Evolutionary conservation across 768 basidiomycete species (phyloP).

Genomic region (Tylopilus felleus): DNA sequence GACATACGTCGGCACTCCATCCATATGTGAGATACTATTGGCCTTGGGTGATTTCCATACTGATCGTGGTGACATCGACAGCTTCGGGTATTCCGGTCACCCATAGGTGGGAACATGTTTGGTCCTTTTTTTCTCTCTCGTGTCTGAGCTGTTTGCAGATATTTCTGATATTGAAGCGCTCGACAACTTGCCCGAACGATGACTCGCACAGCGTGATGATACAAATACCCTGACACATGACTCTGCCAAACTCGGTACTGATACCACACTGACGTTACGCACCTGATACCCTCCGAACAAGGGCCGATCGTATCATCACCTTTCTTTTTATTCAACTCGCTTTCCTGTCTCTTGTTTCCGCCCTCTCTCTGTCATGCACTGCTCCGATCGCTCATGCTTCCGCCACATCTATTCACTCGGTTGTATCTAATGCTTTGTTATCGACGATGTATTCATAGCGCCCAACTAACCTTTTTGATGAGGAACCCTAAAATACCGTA

Average conservation of each 20-base stretch:
- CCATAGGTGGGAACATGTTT: conserved; percentile 25
- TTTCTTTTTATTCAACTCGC: not conserved
- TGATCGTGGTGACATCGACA: conserved; percentile 12
- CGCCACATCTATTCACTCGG: conserved; percentile 5
- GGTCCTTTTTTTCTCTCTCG: not conserved
- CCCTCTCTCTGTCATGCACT: conserved; percentile 6
- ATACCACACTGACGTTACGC: not conserved
- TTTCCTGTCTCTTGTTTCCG: conserved; percentile 2
- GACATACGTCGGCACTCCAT: conserved; percentile 22
- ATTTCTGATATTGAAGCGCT: conserved; percentile 28
- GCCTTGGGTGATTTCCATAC: not conserved
- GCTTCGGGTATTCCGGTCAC: conserved; percentile 31
- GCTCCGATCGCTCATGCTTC: conserved; percentile 10
- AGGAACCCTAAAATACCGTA: not conserved
- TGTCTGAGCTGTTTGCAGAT: conserved; percentile 18
- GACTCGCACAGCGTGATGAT: conserved; percentile 4
- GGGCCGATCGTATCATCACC: not conserved
- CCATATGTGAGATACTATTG: conserved; percentile 27
- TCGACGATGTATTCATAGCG: conserved; percentile 22
- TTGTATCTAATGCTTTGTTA: conserved; percentile 23
- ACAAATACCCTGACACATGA: not conserved
- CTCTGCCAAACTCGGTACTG: not conserved
- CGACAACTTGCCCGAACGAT: conserved; percentile 21
- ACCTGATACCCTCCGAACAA: not conserved
- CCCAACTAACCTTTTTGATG: not conserved